These are phyloP conservation scores for Phytophthora quininea DNA, from an alignment of 352 stramenopile genomes.

Conservation along the genomic window DNA sequence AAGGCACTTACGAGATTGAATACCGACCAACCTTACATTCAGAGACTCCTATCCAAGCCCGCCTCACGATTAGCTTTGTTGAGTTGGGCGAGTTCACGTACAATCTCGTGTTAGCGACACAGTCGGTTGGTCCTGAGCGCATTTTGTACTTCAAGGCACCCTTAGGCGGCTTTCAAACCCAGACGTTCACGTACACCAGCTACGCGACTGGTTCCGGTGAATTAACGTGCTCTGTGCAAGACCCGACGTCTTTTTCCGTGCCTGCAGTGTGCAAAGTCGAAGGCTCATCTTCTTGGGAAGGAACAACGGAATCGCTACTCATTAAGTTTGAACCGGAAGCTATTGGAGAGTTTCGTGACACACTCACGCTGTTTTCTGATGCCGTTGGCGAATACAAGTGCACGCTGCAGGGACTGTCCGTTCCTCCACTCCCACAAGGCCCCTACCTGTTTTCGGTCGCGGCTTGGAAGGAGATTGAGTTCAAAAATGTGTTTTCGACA, in stretches of 20 bases:
- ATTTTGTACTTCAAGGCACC: conserved; percentile 85
- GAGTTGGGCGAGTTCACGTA: conserved; percentile 92
- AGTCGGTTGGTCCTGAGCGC: conserved; percentile 62
- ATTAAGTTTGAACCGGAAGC: conserved; percentile 91
- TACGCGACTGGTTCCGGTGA: conserved; percentile 50
- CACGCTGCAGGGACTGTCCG: conserved; percentile 75
- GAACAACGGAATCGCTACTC: conserved; percentile 56
- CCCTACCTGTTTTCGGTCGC: conserved; percentile 66
- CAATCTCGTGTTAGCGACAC: conserved; percentile 79
- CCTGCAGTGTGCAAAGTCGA: conserved; percentile 57
- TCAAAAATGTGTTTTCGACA: conserved; percentile 91
- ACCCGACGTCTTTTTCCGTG: conserved; percentile 78
- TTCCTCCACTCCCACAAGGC: conserved; percentile 81
- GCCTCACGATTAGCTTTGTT: conserved; percentile 77
- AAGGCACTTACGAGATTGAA: conserved; percentile 91
- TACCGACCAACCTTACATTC: conserved; percentile 84
- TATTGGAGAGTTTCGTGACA: conserved; percentile 87
- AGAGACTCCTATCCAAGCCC: conserved; percentile 45
- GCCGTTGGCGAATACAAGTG: conserved; percentile 86
- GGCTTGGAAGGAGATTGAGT: conserved; percentile 78
- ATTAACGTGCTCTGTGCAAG: conserved; percentile 59
- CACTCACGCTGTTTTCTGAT: conserved; percentile 65
- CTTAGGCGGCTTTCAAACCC: conserved; percentile 75
- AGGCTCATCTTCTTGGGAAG: conserved; percentile 72
- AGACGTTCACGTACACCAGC: conserved; percentile 82